These are phyloP conservation scores for Solanum tarijense DNA, from an alignment of 257 asterid genomes.

Conservation along the genomic window DNA sequence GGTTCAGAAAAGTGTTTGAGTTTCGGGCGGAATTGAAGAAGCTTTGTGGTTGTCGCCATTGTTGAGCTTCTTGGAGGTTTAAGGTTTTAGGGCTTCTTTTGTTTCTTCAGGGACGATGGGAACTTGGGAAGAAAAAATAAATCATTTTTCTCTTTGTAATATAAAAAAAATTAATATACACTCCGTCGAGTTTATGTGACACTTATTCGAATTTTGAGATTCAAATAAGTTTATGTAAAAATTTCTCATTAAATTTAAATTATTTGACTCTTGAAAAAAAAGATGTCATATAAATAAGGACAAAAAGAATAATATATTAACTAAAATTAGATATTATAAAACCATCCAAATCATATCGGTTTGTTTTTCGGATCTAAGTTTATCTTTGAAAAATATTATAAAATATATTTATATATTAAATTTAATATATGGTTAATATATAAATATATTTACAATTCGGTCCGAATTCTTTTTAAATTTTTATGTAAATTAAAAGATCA, in stretches of 20 bases:
- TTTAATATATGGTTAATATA: too few species aligned
- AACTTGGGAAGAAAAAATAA: too few species aligned
- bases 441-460: neutral
- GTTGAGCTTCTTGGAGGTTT: neutral
- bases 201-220: too few species aligned
- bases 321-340: neutral
- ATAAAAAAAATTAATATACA: too few species aligned
- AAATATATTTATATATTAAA: too few species aligned
- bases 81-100: neutral
- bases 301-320: too few species aligned
- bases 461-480: too few species aligned
- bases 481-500: too few species aligned
- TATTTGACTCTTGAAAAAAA: accelerated
- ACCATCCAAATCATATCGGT: accelerated
- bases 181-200: accelerated
- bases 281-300: accelerated
- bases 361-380: neutral
- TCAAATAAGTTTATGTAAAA: too few species aligned
- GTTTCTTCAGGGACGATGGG: neutral
- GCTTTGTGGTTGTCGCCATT: neutral
- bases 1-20: neutral
- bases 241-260: accelerated
- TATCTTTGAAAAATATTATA: too few species aligned
- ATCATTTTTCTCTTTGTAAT: neutral
- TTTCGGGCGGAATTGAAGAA: neutral